These are phyloP conservation scores for Candida oleophila DNA, from an alignment of 805 yeast species.

Conservation along the genomic window DNA sequence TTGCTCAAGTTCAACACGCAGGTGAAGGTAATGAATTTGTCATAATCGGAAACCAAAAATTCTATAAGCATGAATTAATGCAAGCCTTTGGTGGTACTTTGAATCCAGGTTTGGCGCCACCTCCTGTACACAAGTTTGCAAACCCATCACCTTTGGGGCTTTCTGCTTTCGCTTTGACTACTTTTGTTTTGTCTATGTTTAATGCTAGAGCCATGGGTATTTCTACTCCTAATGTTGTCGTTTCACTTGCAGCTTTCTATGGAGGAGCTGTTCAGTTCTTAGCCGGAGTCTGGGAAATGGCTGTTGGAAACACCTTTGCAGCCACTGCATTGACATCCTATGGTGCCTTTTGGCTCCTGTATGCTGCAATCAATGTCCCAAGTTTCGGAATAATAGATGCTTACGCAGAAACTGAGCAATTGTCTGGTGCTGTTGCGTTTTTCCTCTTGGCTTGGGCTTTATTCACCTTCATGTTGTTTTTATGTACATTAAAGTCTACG, in stretches of 20 bases:
- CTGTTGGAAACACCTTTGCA: constrained; percentile 66
- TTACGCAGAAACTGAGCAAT: constrained; percentile 27
- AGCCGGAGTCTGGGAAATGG: constrained; percentile 71
- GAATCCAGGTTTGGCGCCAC: constrained; percentile 34
- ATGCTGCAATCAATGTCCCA: constrained; percentile 27
- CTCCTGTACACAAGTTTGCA: constrained; percentile 58
- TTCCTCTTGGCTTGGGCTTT: constrained; percentile 40
- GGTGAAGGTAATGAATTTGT: constrained; percentile 39
- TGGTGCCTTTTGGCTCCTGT: constrained; percentile 40
- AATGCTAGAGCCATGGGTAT: constrained; percentile 61
- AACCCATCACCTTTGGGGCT: constrained; percentile 72
- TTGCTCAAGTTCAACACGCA: constrained; percentile 25
- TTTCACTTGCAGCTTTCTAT: constrained; percentile 60
- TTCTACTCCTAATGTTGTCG: constrained; percentile 50
- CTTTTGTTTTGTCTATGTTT: constrained; percentile 57
- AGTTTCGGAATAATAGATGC: constrained; percentile 34
- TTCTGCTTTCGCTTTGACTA: constrained; percentile 61
- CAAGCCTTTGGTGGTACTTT: constrained; percentile 39
- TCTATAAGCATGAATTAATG: constrained; percentile 39
- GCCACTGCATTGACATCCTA: constrained; percentile 63
- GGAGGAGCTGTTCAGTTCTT: constrained; percentile 62
- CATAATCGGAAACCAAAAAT: constrained; percentile 33
- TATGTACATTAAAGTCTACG: constrained; percentile 39
- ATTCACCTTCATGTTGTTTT: constrained; percentile 37
- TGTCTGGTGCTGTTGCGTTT: constrained; percentile 33